A percentile compares a stretch with the other conserved stretches of the same genome.
Conservation (phyloP, 768 basidiomycete species). For the Leccinum sublutescens region DNA sequence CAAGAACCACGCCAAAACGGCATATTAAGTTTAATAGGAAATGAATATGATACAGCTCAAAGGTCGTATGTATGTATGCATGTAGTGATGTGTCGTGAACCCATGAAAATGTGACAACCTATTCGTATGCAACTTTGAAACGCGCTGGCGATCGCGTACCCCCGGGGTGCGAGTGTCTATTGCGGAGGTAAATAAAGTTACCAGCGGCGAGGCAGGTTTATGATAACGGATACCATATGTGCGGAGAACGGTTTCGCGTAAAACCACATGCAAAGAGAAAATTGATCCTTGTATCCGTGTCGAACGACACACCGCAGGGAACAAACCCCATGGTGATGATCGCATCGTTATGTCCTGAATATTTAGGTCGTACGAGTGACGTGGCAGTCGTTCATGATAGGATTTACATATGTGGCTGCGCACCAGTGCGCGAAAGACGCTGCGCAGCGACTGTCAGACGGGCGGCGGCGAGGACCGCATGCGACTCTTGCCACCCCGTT, state of each 20-base stretch:
- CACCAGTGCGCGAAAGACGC: background rate
- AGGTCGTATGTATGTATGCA: background rate
- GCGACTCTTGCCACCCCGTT: conserved; percentile 30
- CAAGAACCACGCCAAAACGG: background rate
- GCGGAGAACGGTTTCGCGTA: background rate
- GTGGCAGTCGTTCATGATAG: conserved; percentile 4
- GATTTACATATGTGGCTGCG: conserved; percentile 2
- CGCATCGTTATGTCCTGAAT: conserved; percentile 9
- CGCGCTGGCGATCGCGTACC: background rate
- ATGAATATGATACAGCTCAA: conserved; percentile 1
- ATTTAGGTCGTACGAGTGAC: conserved; percentile 9
- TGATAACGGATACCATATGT: conserved; percentile 26
- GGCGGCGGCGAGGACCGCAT: conserved; percentile 38
- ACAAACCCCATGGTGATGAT: conserved; percentile 4
- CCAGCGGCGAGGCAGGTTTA: background rate
- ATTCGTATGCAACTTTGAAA: background rate
- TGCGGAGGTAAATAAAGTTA: conserved; percentile 17
- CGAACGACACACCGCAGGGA: conserved; percentile 6
- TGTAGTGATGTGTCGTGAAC: background rate
- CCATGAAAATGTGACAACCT: background rate
- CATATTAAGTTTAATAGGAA: background rate
- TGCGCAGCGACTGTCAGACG: conserved; percentile 12
- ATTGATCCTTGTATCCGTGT: background rate
- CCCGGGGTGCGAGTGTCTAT: conserved; percentile 6
- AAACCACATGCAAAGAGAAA: background rate